Evolutionary conservation across 1,139 yeast species (phyloP), one percentile per base, ranked within the genome.

Genomic region (Yamadazyma aaseri): DNA sequence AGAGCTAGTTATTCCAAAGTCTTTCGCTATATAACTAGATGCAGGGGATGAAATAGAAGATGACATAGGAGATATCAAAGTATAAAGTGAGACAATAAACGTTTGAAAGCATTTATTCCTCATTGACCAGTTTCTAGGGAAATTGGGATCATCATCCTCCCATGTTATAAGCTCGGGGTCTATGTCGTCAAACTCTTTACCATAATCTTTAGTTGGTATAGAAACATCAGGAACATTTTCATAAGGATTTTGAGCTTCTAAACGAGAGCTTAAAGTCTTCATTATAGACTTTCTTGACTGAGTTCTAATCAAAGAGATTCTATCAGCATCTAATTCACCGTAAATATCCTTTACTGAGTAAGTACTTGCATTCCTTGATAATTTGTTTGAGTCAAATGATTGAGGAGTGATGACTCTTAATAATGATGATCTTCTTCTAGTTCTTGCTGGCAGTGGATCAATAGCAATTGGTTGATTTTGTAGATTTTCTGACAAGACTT

Each of bases 81-180:
- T 72, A 47, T 76, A 77, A 6, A 68, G 25, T 0, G 81, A 58
- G 2, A 77, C 82, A n/a, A 78, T 52, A 7, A 51, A 34, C 3
- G 80, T 71, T 33, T 72, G 71, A 13, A 56, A 36, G 46, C 68
- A 53, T 47, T 79, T 79, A 22, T 58, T 48, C 1, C 34, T 13
- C 0, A 40, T 11, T 0, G 69, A 20, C 86, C 86, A 81, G 54
- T 81, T 81, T 40, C 84, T 58, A 21, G 87, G 85, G 45, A 73
- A 71, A 14, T 58, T 58, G 0, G 82, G 80, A 48, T 81, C 86
- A 38, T 76, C 71, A 3, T 79, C 78, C 26, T 79, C 81, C 85
- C 85, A 80, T 1, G 83, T 71, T 4, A 80, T 79, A 28, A 79
- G 56, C 47, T 79, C 85, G 0, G 83, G 85, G 46, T 80, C 86